Evolutionary conservation across 1,284 basidiomycete species (phyloP).

Genomic region (Somion occarium): DNA sequence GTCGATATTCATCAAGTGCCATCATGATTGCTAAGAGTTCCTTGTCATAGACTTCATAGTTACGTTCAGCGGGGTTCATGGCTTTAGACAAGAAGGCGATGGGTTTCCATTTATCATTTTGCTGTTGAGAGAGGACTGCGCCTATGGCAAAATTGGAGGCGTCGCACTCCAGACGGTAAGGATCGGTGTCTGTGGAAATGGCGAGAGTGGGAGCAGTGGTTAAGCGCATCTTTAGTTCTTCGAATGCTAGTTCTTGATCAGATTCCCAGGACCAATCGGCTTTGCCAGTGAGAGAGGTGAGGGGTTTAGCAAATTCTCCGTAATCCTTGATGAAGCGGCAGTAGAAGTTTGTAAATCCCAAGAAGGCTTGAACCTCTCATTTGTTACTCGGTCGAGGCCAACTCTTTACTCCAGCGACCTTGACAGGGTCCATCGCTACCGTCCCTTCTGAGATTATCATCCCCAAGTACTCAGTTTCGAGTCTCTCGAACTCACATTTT

Average conservation of each 20-base stretch:
- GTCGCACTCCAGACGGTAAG: conserved; percentile 19
- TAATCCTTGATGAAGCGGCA: conserved; percentile 36
- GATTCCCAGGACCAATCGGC: conserved; percentile 22
- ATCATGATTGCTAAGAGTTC: conserved; percentile 16
- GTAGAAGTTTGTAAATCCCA: conserved; percentile 43
- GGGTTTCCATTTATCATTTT: conserved; percentile 21
- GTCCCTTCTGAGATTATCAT: conserved; percentile 25
- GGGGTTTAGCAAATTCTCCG: conserved; percentile 24
- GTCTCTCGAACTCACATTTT: conserved; percentile 33
- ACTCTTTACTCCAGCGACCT: conserved; percentile 27
- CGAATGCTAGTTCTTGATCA: conserved; percentile 23
- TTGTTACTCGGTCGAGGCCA: conserved; percentile 32
- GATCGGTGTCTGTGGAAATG: conserved; percentile 13
- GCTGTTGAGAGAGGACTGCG: conserved; percentile 11
- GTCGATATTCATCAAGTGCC: conserved; percentile 13
- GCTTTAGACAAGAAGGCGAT: conserved; percentile 26
- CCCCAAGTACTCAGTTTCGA: conserved; percentile 34
- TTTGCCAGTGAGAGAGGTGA: conserved; percentile 26
- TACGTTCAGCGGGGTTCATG: conserved; percentile 17
- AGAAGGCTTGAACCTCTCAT: conserved; percentile 30
- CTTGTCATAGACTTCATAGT: conserved; percentile 22
- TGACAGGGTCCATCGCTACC: conserved; percentile 32
- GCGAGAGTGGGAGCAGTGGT: conserved; percentile 18
- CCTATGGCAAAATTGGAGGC: conserved; percentile 15
- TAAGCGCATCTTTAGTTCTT: conserved; percentile 23